A percentile compares a stretch with the other conserved stretches of the same genome.
These are phyloP conservation scores for Trichocladium antarcticum DNA, from an alignment of 495 filamentous ascomycete genomes.

Conservation along the genomic window DNA sequence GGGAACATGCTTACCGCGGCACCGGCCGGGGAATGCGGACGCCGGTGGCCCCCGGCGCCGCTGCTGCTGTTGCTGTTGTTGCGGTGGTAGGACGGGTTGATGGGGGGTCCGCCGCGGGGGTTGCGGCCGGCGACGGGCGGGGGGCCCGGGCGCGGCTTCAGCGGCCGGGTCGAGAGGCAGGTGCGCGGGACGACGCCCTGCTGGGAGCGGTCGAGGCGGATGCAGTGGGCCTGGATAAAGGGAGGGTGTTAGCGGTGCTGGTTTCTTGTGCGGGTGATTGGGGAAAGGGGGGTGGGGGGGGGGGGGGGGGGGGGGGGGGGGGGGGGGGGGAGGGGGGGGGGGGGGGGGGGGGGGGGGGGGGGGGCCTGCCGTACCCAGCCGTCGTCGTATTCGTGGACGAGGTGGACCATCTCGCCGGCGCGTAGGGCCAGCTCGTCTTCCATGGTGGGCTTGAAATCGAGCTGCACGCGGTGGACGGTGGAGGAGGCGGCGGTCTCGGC, in stretches of 20 bases:
- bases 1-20: no score
- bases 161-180: slow-evolving; percentile 81
- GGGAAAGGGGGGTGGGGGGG: background rate
- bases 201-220: slow-evolving; percentile 75
- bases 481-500: slow-evolving; percentile 44
- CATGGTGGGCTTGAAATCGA: slow-evolving; percentile 89
- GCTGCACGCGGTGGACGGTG: slow-evolving; percentile 77
- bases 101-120: slow-evolving; percentile 15
- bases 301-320: background rate
- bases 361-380: slow-evolving; percentile 67
- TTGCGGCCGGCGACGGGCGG: slow-evolving; percentile 30
- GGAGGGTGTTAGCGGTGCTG: no score
- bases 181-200: slow-evolving; percentile 91
- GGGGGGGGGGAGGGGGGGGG: slow-evolving; percentile 27
- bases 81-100: slow-evolving; percentile 12
- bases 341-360: background rate
- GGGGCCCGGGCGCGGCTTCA: slow-evolving; percentile 72
- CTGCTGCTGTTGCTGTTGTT: background rate
- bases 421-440: slow-evolving; percentile 77
- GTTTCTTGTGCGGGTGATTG: slow-evolving; percentile 28
- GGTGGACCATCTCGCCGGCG: slow-evolving; percentile 69
- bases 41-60: no score
- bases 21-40: no score
- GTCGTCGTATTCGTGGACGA: slow-evolving; percentile 96
- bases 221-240: slow-evolving; percentile 87